Evolutionary conservation across 306 rosid genomes (phyloP).

Genomic region (Trichosanthes truncata): DNA sequence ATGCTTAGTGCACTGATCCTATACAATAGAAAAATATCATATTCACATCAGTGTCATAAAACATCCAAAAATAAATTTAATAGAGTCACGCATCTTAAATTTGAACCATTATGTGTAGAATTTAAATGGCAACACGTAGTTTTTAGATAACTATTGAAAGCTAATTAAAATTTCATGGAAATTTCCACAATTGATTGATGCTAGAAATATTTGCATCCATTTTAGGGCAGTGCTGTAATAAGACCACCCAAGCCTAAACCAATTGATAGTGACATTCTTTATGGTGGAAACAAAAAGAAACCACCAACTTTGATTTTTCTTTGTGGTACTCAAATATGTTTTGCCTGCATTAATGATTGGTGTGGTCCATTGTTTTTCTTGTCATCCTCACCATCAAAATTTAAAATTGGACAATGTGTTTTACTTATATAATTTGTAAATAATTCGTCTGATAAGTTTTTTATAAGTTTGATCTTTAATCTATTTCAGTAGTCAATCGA

Average conservation of each 20-base stretch:
- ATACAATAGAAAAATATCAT: not conserved
- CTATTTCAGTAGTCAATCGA: too few species aligned
- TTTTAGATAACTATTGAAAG: not conserved
- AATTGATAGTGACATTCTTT: not conserved
- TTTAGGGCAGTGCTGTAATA: not conserved
- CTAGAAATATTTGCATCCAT: not conserved
- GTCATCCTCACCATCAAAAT: too few species aligned
- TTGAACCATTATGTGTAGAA: not conserved
- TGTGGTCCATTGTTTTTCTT: not conserved
- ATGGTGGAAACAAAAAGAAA: not conserved
- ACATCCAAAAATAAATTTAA: not conserved
- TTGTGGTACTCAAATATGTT: too few species aligned
- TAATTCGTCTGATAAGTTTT: too few species aligned
- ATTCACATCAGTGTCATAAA: not conserved
- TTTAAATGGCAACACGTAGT: not conserved
- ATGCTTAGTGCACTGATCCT: not conserved
- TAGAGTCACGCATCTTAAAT: not conserved
- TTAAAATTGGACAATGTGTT: too few species aligned
- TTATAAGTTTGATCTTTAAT: too few species aligned
- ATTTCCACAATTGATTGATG: not conserved
- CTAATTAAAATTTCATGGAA: not conserved
- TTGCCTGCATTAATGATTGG: not conserved
- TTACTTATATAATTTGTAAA: too few species aligned
- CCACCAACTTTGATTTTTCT: not conserved
- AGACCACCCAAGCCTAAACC: not conserved